A percentile compares a stretch with the other conserved stretches of the same genome.
These are phyloP conservation scores for Aegle marmelos DNA, from an alignment of 345 rosid genomes.

Conservation along the genomic window DNA sequence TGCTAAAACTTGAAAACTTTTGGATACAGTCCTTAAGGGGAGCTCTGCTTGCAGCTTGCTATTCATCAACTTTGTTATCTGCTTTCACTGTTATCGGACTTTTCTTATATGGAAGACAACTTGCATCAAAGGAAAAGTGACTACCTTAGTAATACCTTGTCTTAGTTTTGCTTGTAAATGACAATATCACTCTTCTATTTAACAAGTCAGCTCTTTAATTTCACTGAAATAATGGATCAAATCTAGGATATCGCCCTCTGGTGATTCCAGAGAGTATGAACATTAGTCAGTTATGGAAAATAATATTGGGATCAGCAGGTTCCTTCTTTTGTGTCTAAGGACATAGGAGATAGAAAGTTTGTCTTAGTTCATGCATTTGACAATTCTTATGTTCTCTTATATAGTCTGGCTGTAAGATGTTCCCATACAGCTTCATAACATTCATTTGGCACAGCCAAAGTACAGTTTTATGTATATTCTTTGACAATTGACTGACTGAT, in stretches of 20 bases:
- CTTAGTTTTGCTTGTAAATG: slow-evolving; percentile 9
- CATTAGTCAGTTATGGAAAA: neutral
- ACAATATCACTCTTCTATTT: neutral
- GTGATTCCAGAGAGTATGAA: slow-evolving; percentile 1
- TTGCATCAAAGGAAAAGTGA: slow-evolving; percentile 58
- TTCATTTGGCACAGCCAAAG: neutral
- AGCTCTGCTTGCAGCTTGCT: slow-evolving; percentile 60
- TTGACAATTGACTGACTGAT: neutral
- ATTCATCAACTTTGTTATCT: slow-evolving; percentile 61
- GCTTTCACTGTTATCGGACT: slow-evolving; percentile 61
- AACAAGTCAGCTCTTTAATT: neutral
- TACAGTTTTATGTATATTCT: neutral
- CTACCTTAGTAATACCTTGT: slow-evolving; percentile 2
- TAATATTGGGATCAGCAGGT: neutral
- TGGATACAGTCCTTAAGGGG: slow-evolving; percentile 78
- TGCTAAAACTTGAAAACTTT: slow-evolving; percentile 9
- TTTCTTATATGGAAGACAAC: slow-evolving; percentile 58
- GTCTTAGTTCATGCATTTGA: neutral
- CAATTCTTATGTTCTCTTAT: neutral
- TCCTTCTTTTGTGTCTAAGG: neutral
- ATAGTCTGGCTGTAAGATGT: neutral
- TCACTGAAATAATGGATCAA: neutral
- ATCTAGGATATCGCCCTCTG: neutral
- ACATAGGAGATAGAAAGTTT: neutral
- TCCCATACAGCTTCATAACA: neutral